Evolutionary conservation across 441 rosid species (phyloP).

Genomic region (Adansonia grandidieri): DNA sequence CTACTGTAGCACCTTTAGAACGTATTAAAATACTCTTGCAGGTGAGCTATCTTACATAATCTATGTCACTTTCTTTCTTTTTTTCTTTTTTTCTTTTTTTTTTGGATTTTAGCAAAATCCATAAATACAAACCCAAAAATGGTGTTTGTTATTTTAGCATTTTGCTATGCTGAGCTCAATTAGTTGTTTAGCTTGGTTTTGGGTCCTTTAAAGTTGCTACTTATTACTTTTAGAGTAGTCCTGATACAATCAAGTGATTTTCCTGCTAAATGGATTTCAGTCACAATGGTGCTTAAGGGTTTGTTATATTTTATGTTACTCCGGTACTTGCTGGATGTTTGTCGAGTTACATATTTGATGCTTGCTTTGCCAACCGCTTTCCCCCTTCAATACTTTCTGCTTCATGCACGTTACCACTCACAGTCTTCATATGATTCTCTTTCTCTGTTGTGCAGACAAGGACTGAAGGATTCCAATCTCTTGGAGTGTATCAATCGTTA

Average conservation of each 20-base stretch:
- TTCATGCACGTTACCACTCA: not conserved
- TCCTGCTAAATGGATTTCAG: not conserved
- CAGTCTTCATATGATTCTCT: constrained; percentile 18
- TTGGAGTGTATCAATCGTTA: constrained; percentile 71
- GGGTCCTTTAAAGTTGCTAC: not conserved
- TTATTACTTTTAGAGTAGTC: not conserved
- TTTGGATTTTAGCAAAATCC: not conserved
- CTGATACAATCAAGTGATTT: not conserved
- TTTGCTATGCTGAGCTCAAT: not conserved
- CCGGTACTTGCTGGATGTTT: not conserved
- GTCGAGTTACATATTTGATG: not conserved
- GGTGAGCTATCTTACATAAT: constrained; percentile 45
- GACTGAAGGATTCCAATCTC: constrained; percentile 76
- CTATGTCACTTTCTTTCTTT: not conserved
- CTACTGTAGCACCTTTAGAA: constrained; percentile 93
- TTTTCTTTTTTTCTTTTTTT: not conserved
- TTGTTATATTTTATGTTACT: not conserved
- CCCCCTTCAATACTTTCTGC: not conserved
- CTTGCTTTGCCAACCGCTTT: not conserved
- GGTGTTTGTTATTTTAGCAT: constrained; percentile 1
- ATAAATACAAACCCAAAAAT: constrained; percentile 8
- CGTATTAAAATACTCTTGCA: constrained; percentile 88
- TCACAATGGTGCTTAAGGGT: not conserved
- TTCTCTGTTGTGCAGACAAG: constrained; percentile 60
- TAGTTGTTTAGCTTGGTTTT: not conserved